Conservation (phyloP, 2,329 filamentous ascomycete genomes). For the Colletotrichum siamense region DNA sequence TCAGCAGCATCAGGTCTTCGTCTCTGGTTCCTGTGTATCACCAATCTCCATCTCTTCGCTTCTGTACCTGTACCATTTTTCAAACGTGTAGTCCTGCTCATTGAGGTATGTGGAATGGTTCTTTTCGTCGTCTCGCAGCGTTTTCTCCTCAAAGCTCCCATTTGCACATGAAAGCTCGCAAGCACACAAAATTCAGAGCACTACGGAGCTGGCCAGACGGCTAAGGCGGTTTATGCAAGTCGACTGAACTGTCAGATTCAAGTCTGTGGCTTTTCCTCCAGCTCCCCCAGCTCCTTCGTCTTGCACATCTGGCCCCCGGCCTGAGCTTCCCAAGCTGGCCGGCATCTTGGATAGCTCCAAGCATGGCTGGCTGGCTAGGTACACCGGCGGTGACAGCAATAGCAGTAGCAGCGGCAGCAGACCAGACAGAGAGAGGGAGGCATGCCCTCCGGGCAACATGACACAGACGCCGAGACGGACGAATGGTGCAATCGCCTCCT, state of each 20-base stretch:
- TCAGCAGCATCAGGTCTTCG: constrained; percentile 1
- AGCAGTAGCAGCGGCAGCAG: background rate
- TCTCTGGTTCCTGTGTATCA: constrained; percentile 18
- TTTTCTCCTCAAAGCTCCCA: background rate
- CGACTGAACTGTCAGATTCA: background rate
- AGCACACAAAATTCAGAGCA: background rate
- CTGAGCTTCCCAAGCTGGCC: background rate
- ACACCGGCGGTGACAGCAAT: background rate
- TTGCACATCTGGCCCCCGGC: background rate
- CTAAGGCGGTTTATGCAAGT: background rate
- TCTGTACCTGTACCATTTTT: constrained; percentile 25
- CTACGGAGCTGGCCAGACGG: background rate
- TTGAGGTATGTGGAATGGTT: constrained; percentile 13
- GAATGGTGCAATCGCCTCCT: constrained; percentile 3
- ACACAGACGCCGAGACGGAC: background rate
- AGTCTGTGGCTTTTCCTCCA: background rate
- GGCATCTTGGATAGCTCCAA: constrained; percentile 12
- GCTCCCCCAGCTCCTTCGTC: background rate
- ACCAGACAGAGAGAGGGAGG: background rate
- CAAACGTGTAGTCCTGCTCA: constrained; percentile 16
- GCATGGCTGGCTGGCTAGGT: background rate
- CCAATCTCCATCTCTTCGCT: constrained; percentile 43
- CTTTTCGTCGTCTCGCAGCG: background rate
- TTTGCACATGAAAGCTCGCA: background rate
- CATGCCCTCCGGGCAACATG: background rate